phyloP scores from a whole-genome alignment of 768 basidiomycete species.

The Kwoniella sp. region DNA sequence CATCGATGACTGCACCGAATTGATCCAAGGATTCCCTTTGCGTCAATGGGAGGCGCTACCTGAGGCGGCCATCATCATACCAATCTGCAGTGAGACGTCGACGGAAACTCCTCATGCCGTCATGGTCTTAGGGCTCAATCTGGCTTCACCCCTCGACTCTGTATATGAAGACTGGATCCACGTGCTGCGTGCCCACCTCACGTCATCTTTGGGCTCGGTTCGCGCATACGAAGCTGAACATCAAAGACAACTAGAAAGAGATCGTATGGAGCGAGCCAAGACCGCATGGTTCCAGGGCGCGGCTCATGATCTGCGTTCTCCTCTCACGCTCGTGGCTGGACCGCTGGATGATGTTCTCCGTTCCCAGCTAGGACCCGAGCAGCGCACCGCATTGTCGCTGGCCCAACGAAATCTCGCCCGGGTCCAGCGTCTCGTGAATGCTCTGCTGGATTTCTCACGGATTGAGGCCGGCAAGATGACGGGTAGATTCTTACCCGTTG shows the following conservation, averaged over 20 bases:
- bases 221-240: constrained; percentile 19
- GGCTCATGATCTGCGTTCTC: constrained; percentile 39
- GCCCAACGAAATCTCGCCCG: constrained; percentile 34
- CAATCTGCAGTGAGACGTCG: constrained; percentile 25
- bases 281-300: constrained; percentile 40
- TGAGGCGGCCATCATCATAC: constrained; percentile 37
- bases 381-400: constrained; percentile 13
- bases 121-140: constrained; percentile 39
- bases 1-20: constrained; percentile 31
- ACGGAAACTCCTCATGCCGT: constrained; percentile 26
- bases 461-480: constrained; percentile 51
- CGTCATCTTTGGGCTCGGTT: constrained; percentile 17
- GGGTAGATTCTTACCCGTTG: constrained; percentile 39
- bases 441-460: constrained; percentile 56
- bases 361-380: neutral
- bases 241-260: constrained; percentile 14
- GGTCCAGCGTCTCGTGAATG: constrained; percentile 53
- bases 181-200: constrained; percentile 23
- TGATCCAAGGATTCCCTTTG: constrained; percentile 30
- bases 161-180: constrained; percentile 38
- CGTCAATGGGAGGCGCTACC: constrained; percentile 40
- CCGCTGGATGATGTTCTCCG: constrained; percentile 36
- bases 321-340: constrained; percentile 39
- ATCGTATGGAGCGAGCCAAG: constrained; percentile 26
- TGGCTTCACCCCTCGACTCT: constrained; percentile 27